These are phyloP conservation scores for Picochlorum costavermella DNA, from an alignment of 139 green algal species.

Conservation along the genomic window DNA sequence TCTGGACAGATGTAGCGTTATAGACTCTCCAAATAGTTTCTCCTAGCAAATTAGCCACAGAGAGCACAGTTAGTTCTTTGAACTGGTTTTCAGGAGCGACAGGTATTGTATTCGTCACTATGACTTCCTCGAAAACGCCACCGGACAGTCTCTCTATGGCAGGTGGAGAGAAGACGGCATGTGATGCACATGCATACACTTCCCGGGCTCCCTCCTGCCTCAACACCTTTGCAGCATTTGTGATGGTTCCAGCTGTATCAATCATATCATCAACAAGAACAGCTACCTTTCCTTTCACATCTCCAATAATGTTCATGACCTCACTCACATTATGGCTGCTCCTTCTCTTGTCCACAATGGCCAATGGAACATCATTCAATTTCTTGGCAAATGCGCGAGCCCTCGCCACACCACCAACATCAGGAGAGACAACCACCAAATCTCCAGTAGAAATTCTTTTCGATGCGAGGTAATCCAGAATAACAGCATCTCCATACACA, in stretches of 20 bases:
- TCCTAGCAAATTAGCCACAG: conserved; percentile 91
- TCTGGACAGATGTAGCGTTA: conserved; percentile 75
- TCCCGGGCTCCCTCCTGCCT: conserved; percentile 67
- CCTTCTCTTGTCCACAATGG: conserved; percentile 97
- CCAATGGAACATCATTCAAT: conserved; percentile 93
- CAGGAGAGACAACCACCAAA: conserved; percentile 94
- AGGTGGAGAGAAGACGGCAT: conserved; percentile 92
- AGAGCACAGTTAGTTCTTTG: conserved; percentile 92
- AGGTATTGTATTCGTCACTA: conserved; percentile 98
- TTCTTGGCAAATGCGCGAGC: conserved; percentile 98
- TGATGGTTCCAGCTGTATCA: conserved; percentile 96
- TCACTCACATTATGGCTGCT: conserved; percentile 92
- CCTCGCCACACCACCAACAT: conserved; percentile 95
- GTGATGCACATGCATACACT: conserved; percentile 94
- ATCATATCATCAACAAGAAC: conserved; percentile 99
- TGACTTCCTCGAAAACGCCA: conserved; percentile 92
- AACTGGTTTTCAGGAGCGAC: conserved; percentile 69
- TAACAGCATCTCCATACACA: conserved; percentile 81
- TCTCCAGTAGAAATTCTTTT: conserved; percentile 89
- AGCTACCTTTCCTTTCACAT: conserved; percentile 94
- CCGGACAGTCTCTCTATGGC: conserved; percentile 82
- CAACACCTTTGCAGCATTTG: conserved; percentile 86
- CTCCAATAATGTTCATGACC: conserved; percentile 99
- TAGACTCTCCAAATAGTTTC: conserved; percentile 99
- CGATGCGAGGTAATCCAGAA: conserved; percentile 96